phyloP scores from a whole-genome alignment of 352 stramenopile genomes.

The Halophytophthora batemanensis region DNA sequence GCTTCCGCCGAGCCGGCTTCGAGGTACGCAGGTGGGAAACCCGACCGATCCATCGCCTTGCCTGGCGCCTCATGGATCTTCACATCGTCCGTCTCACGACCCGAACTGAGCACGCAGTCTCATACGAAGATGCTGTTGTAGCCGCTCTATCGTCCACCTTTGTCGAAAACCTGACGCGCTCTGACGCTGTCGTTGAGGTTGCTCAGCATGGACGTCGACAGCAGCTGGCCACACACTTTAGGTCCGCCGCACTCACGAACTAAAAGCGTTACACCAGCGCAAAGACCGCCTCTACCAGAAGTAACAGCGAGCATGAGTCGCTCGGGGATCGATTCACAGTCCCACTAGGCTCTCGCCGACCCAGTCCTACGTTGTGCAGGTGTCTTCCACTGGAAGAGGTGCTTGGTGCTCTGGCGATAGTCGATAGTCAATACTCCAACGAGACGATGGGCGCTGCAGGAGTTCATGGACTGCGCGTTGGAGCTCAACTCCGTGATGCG shows the following conservation, averaged over 20 bases:
- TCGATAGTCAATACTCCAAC: slow-evolving; percentile 26
- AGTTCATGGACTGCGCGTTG: slow-evolving; percentile 15
- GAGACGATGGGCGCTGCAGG: slow-evolving; percentile 19
- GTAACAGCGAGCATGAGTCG: slow-evolving; percentile 22
- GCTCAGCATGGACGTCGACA: slow-evolving; percentile 21
- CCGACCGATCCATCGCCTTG: slow-evolving; percentile 13
- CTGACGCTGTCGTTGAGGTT: slow-evolving; percentile 17
- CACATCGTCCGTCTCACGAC: slow-evolving; percentile 13
- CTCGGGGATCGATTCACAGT: slow-evolving; percentile 13
- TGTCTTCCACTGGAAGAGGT: slow-evolving; percentile 20
- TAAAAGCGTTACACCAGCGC: slow-evolving; percentile 18
- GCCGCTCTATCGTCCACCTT: slow-evolving; percentile 17
- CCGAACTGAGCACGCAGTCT: slow-evolving; percentile 9
- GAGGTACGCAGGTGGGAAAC: slow-evolving; percentile 18
- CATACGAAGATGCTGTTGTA: slow-evolving; percentile 19
- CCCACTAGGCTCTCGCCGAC: slow-evolving; percentile 7
- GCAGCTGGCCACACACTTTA: slow-evolving; percentile 17
- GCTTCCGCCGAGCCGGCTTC: slow-evolving; percentile 23
- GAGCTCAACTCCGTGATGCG: slow-evolving; percentile 16
- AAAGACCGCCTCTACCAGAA: slow-evolving; percentile 19
- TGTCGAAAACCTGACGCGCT: slow-evolving; percentile 18
- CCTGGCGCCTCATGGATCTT: slow-evolving; percentile 18
- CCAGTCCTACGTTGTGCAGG: slow-evolving; percentile 15
- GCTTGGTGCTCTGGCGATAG: slow-evolving; percentile 20
- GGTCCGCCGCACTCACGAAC: slow-evolving; percentile 15